Base-by-base conservation (phyloP, 768 basidiomycete species). In the Auriscalpium vulgare region DNA sequence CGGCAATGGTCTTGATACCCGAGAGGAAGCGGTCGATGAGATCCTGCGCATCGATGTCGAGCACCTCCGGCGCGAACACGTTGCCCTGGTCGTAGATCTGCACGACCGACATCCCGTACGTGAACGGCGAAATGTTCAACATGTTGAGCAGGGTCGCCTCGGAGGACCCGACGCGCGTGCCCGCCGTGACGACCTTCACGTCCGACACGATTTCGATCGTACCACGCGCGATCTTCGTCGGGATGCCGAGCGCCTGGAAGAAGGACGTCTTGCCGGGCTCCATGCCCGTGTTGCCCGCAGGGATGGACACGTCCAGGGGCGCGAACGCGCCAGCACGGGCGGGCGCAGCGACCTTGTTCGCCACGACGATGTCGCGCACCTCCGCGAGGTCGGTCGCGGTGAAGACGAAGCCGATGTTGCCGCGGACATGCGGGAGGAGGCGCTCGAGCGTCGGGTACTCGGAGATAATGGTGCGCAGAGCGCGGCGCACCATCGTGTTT, bases 401-500 rank as follows among this genome's bases (percentile, higher is more conserved):
- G 82, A 98, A 99, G 71, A 99, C 95, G 78, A 99, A 99, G 50
- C 97, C 97, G 66, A 99, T 90, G 84, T 99, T 99, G 65, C 95
- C 97, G 73, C 78, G 91, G 76, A 99, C 79, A 79, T 90, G 83
- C 62, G 94, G 95, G 58, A 99, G 87, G 74, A 99, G 88, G 68
- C 84, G 88, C 79, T 99, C 97, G 78, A 87, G 95, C 70, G 94
- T 87, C 53, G 95, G 97, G 79, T 76, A 79, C 66, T 98, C 97
- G 63, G 81, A 59, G 68, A 97, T 84, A 75, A 97, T 84, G 67
- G 86, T 80, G 62, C 97, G 93, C 60, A 99, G 82, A 59, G 94
- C 97, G 67, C 97, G 92, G 78, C 97, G 91, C 67, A 99, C 95
- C 95, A 98, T 97, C 71, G 97, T 99, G 86, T 99, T 99, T 79